Evolutionary conservation across 176 grass and related monocot species (phyloP), one percentile per base, ranked within the genome.

Genomic region (Alopecurus myosuroides): DNA sequence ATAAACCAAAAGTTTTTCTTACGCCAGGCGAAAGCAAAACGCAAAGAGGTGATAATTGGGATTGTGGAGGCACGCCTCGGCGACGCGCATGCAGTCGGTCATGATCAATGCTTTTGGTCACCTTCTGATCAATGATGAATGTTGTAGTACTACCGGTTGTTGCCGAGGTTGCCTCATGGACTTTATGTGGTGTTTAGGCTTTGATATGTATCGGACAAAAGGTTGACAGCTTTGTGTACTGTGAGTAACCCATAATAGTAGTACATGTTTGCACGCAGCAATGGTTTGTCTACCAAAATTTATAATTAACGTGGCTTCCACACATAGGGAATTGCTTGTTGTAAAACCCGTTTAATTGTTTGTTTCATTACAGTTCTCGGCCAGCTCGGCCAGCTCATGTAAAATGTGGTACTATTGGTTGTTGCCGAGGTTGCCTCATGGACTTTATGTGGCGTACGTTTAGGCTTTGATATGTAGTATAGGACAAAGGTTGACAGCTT

Each of bases 131-230:
- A 51, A 81, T 85, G 70, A 70, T 81, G 50, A 29, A 12, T 25
- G n/a, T 25, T 40, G 77, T 45, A n/a, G n/a, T n/a, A n/a, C n/a
- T n/a, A n/a, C 26, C 69, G 34, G 87, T 4, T 58, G 44, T 23
- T 77, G 71, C 44, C 63, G 22, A 23, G 51, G 53, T 34, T 23
- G 71, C 22, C 67, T 85, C 39, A 3, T n/a, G 11, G 4, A 4
- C 28, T 89, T 36, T 68, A 19, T 23, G 11, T 17, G 74, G 48
- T 12, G 39, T 82, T 82, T 74, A 34, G 23, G 41, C 67, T 25
- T 80, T 80, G 78, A 53, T 31, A 80, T n/a, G n/a, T n/a, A n/a
- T n/a, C n/a, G 81, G 80, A 80, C 74, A n/a, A 75, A 69, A 56
- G n/a, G 9, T 23, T 45, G 23, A 0, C n/a, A 29, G 7, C 84